These are phyloP conservation scores for Stachybotrys echinatus DNA, from an alignment of 2,329 filamentous ascomycete species.

Conservation along the genomic window DNA sequence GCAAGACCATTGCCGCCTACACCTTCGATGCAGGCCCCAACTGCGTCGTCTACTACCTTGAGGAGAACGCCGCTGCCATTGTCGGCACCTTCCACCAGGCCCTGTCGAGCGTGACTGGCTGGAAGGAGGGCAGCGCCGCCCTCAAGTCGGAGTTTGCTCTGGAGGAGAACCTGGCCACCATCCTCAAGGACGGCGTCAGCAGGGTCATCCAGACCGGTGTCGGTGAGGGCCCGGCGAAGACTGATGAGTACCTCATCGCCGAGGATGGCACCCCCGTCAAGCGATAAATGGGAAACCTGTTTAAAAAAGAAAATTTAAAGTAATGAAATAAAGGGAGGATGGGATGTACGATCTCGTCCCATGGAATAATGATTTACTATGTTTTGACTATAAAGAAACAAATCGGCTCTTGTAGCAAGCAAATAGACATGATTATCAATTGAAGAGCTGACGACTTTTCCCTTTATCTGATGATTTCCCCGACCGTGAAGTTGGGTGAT, in stretches of 20 bases:
- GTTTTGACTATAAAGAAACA: not conserved
- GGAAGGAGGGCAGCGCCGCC: conserved; percentile 55
- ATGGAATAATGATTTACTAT: not conserved
- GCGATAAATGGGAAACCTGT: conserved; percentile 12
- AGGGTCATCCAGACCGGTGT: conserved; percentile 88
- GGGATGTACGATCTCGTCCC: not conserved
- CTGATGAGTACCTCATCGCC: conserved; percentile 69
- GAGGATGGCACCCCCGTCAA: conserved; percentile 52
- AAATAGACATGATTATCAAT: not conserved
- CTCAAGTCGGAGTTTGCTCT: conserved; percentile 52
- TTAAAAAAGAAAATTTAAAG: not conserved
- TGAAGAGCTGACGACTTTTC: not conserved
- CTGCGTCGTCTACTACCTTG: conserved; percentile 91
- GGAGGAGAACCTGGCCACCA: conserved; percentile 58
- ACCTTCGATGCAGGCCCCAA: conserved; percentile 98
- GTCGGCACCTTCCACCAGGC: conserved; percentile 73
- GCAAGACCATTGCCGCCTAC: conserved; percentile 81
- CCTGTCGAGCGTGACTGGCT: conserved; percentile 61
- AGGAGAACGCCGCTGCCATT: conserved; percentile 67
- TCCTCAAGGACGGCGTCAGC: conserved; percentile 74
- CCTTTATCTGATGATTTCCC: too few species aligned
- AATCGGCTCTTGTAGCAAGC: not conserved
- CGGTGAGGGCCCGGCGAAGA: conserved; percentile 80
- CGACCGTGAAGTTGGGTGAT: not conserved
- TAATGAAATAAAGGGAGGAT: not conserved